Percentiles rank a stretch among this genome's conserved stretches.
These are phyloP conservation scores for Chloropicon primus DNA, from an alignment of 139 green algal species.

Conservation along the genomic window DNA sequence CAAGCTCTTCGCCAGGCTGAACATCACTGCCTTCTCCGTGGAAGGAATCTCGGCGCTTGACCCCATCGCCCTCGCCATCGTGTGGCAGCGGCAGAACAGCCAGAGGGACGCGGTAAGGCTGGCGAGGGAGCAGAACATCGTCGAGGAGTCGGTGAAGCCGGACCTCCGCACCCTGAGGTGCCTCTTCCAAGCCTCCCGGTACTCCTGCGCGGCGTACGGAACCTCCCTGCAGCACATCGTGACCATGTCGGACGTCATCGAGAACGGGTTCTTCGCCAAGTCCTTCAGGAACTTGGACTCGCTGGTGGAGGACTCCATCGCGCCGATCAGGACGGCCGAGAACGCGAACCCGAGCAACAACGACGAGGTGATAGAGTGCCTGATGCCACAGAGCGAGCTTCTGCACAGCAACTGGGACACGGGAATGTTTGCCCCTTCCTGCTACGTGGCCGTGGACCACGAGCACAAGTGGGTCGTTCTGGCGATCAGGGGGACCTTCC, in stretches of 20 bases:
- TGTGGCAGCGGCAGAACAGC: neutral
- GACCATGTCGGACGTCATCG: neutral
- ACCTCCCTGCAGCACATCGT: neutral
- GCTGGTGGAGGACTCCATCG: neutral
- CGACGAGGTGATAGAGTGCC: neutral
- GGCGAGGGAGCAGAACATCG: neutral
- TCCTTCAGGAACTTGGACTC: neutral
- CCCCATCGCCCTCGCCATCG: neutral
- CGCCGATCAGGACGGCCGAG: neutral
- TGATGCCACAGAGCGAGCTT: neutral
- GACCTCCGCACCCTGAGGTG: neutral
- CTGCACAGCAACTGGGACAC: slow-evolving; percentile 4
- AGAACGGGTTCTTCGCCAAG: neutral
- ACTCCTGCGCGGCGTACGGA: neutral
- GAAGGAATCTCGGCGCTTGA: neutral
- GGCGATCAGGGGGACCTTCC: neutral
- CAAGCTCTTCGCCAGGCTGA: neutral
- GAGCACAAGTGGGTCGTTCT: slow-evolving; percentile 3
- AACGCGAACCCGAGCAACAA: neutral
- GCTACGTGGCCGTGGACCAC: slow-evolving; percentile 14
- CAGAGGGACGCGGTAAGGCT: neutral
- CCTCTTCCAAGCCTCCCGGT: neutral
- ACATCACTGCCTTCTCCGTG: neutral
- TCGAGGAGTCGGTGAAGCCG: neutral
- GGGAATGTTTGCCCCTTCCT: slow-evolving; percentile 2